phyloP scores from a whole-genome alignment of 1,284 basidiomycete species.

The Vanrija sp. region DNA sequence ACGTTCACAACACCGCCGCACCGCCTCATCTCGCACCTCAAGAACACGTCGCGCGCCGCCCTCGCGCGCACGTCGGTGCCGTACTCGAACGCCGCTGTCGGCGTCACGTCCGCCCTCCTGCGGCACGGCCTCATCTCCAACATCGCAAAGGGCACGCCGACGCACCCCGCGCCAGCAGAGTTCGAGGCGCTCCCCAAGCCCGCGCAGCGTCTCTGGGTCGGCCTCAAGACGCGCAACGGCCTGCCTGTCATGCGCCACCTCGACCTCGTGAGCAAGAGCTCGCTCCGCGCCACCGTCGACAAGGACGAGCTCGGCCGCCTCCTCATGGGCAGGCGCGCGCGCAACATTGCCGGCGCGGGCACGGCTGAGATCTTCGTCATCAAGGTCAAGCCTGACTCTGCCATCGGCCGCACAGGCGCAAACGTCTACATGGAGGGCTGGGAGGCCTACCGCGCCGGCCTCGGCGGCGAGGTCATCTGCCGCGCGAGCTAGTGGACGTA shows the following conservation, averaged over 20 bases:
- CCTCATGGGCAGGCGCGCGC: conserved; percentile 41
- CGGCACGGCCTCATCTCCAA: conserved; percentile 46
- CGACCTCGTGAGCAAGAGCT: conserved; percentile 40
- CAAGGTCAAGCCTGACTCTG: conserved; percentile 24
- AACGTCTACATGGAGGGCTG: conserved; percentile 46
- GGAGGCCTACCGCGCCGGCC: conserved; percentile 48
- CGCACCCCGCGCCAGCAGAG: conserved; percentile 31
- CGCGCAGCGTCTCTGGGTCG: conserved; percentile 42
- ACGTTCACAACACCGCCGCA: conserved; percentile 36
- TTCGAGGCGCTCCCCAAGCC: conserved; percentile 35
- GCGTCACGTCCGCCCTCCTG: conserved; percentile 45
- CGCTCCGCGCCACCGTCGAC: conserved; percentile 33
- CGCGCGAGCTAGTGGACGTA: conserved; percentile 23
- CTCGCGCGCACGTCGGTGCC: conserved; percentile 45
- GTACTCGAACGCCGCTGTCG: conserved; percentile 39
- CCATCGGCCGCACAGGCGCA: conserved; percentile 20
- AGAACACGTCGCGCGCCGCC: conserved; percentile 41
- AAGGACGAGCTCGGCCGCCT: conserved; percentile 43
- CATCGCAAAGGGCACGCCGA: conserved; percentile 42
- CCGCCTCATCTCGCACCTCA: conserved; percentile 44
- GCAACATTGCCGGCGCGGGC: conserved; percentile 43
- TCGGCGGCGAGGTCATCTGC: conserved; percentile 48
- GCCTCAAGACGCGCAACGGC: conserved; percentile 44
- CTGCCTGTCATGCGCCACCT: conserved; percentile 43
- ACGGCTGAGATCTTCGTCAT: conserved; percentile 47